Conservation (phyloP, 2,329 filamentous ascomycete species). For the Zymoseptoria ardabiliae region DNA sequence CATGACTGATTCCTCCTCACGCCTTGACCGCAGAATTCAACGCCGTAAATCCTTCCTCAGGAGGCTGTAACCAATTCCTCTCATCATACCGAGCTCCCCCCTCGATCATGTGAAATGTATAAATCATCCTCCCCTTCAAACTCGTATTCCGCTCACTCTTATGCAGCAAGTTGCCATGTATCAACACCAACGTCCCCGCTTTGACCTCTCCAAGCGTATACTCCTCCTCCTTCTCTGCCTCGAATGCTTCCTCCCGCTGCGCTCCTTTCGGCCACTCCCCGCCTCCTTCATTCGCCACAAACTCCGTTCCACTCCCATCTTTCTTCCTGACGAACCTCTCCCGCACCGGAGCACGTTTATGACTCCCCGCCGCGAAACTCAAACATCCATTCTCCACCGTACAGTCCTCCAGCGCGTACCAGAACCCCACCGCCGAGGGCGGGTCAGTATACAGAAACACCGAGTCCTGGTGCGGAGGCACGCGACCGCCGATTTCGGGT, state of each 20-base stretch:
- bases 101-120: slow-evolving; percentile 96
- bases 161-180: slow-evolving; percentile 91
- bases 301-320: slow-evolving; percentile 49
- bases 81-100: slow-evolving; percentile 71
- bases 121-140: slow-evolving; percentile 81
- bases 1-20: not conserved
- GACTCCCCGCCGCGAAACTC: slow-evolving; percentile 76
- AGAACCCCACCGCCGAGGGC: slow-evolving; percentile 86
- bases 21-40: slow-evolving; percentile 18
- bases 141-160: slow-evolving; percentile 93
- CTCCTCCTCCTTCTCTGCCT: slow-evolving; percentile 42
- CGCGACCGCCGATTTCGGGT: slow-evolving; percentile 86
- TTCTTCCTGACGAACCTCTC: slow-evolving; percentile 66
- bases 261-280: slow-evolving; percentile 42
- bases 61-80: slow-evolving; percentile 89
- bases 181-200: slow-evolving; percentile 82
- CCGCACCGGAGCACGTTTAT: slow-evolving; percentile 62
- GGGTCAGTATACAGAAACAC: slow-evolving; percentile 88
- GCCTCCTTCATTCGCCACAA: slow-evolving; percentile 55
- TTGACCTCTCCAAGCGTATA: slow-evolving; percentile 83
- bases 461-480: slow-evolving; percentile 85
- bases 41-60: slow-evolving; percentile 60
- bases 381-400: slow-evolving; percentile 81
- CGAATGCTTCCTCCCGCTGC: slow-evolving; percentile 8
- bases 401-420: slow-evolving; percentile 94